Base-by-base conservation (phyloP, 2,329 filamentous ascomycete species). In the Cryphonectria carpinicola region DNA sequence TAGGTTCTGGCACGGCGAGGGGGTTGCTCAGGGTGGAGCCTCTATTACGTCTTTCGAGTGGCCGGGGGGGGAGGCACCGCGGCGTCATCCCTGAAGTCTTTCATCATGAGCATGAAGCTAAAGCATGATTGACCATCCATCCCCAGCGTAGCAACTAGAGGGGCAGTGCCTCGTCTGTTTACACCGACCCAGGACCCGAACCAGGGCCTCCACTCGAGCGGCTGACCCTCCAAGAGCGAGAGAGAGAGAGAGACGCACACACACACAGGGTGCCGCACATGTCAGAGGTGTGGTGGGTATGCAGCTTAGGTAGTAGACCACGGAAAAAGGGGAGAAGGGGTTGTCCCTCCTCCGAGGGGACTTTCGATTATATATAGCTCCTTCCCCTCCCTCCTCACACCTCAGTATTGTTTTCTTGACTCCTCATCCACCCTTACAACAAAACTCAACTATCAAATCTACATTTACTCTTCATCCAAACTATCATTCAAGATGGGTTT, bases 331-430 rank as follows among this genome's bases (percentile, higher is more conserved):
- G 22, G 35, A 39, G 19, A 25, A n/a, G 32, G 19, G 25, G 58
- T 49, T 8, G 46, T 49, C 46, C 22, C 19, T 60, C 25, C 25
- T 35, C 58, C 39, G 22, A n/a, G 49, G 37, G 37, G 14, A 37
- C 69, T 67, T 35, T 19, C n/a, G 32, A 67, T 61, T 68, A 73
- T 71, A 73, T 73, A 73, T 70, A 71, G 64, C 43, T 52, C 61
- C 52, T 69, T 39, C 64, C 46, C 43, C 60, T 46, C 32, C 67
- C 41, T 32, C 56, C 54, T 67, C 25, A 35, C n/a, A n/a, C 8
- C 64, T 39, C 25, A 8, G 2, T 0, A 28, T n/a, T 14, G 7
- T 65, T 32, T 39, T 39, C 19, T 11, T 25, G 39, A 49, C 22
- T 52, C 54, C 22, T 49, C 62, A 72, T 69, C 66, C 39, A 25